Conservation (phyloP, 1,139 yeast genomes). For the Yamadazyma spencermartinsiae region DNA sequence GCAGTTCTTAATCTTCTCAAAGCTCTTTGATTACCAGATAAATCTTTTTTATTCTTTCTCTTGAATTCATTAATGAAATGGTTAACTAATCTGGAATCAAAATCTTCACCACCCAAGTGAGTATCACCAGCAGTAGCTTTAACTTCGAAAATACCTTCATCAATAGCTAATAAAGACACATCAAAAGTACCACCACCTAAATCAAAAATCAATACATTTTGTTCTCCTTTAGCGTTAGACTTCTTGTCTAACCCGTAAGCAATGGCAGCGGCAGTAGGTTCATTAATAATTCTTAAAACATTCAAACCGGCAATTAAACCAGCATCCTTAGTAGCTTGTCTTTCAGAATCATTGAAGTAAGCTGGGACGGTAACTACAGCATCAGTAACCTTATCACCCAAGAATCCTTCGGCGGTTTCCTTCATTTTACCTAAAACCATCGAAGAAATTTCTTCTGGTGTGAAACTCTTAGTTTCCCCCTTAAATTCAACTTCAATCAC, state of each 20-base stretch:
- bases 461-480: conserved; percentile 63
- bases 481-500: conserved; percentile 61
- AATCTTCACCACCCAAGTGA: conserved; percentile 92
- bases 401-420: conserved; percentile 62
- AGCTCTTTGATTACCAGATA: conserved; percentile 38
- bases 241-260: conserved; percentile 71
- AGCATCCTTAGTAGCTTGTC: conserved; percentile 64
- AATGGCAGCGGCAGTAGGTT: conserved; percentile 64
- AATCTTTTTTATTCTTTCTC: conserved; percentile 40
- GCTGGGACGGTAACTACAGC: conserved; percentile 75
- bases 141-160: conserved; percentile 95
- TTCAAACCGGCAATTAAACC: conserved; percentile 61
- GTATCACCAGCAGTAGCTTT: conserved; percentile 99
- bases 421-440: conserved; percentile 66
- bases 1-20: conserved; percentile 46
- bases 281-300: conserved; percentile 58
- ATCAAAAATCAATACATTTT: conserved; percentile 89
- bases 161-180: conserved; percentile 89
- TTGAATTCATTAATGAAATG: conserved; percentile 39
- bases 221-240: conserved; percentile 57
- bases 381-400: conserved; percentile 60
- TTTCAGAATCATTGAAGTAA: conserved; percentile 59
- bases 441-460: conserved; percentile 70
- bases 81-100: conserved; percentile 36
- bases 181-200: conserved; percentile 99